These are phyloP conservation scores for Verticillium nonalfalfae DNA, from an alignment of 2,329 filamentous ascomycete genomes.

Conservation along the genomic window DNA sequence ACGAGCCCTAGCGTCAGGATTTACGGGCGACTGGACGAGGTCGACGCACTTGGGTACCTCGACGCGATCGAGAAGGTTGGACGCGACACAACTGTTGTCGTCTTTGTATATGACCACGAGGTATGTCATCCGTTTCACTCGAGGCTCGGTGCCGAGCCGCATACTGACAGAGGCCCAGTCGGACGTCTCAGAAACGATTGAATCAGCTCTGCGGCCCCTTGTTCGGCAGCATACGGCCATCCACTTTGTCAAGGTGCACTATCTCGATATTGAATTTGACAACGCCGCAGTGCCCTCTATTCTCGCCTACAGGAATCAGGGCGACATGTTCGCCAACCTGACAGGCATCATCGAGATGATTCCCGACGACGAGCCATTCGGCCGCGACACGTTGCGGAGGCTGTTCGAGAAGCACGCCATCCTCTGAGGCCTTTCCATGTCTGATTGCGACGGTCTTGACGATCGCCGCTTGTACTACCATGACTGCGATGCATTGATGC, in stretches of 20 bases:
- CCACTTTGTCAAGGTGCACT: constrained; percentile 87
- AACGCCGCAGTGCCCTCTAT: constrained; percentile 81
- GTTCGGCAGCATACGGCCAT: constrained; percentile 64
- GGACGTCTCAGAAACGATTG: constrained; percentile 70
- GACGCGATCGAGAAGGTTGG: constrained; percentile 90
- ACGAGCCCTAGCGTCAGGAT: constrained; percentile 71
- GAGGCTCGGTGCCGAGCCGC: background rate
- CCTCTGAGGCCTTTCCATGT: constrained; percentile 27
- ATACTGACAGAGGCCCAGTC: constrained; percentile 48
- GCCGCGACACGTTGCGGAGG: constrained; percentile 43
- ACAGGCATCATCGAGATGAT: constrained; percentile 85
- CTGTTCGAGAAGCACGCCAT: constrained; percentile 48
- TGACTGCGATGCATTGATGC: background rate
- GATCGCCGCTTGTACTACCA: background rate
- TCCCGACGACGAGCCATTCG: constrained; percentile 59
- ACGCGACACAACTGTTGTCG: constrained; percentile 76
- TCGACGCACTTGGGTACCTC: constrained; percentile 89
- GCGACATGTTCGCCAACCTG: constrained; percentile 85
- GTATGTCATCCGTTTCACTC: constrained; percentile 41
- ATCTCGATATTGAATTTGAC: constrained; percentile 91
- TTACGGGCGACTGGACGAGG: constrained; percentile 74
- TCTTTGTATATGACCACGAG: constrained; percentile 86
- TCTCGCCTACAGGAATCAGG: constrained; percentile 78
- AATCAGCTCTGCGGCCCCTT: constrained; percentile 69
- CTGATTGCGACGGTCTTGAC: background rate